These are phyloP conservation scores for Blepharisma stoltei DNA, from an alignment of 73 alveolate species.

Conservation along the genomic window DNA sequence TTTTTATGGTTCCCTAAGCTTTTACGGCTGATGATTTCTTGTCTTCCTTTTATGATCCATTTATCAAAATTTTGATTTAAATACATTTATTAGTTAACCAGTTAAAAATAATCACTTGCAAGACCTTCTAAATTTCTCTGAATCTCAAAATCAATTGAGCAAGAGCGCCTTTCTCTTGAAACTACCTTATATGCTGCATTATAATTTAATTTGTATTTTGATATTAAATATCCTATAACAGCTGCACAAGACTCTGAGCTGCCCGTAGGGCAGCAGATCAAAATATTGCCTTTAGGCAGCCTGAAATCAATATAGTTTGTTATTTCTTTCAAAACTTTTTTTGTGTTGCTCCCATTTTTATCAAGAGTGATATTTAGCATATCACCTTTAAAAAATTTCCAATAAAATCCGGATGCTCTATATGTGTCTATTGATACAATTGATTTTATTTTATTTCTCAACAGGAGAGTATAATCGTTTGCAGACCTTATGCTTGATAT, in stretches of 20 bases:
- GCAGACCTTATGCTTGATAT: not conserved
- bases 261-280: not conserved
- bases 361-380: not conserved
- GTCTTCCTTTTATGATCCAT: no score
- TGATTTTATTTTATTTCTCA: not conserved
- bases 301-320: not conserved
- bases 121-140: not conserved
- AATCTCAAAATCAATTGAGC: not conserved
- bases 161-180: not conserved
- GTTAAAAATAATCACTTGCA: not conserved
- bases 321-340: not conserved
- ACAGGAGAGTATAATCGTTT: not conserved
- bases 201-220: not conserved
- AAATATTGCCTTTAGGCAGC: not conserved
- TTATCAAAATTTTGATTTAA: no score
- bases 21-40: no score
- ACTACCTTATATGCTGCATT: not conserved
- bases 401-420: not conserved
- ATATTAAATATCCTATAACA: not conserved
- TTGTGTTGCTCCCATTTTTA: not conserved
- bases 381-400: not conserved
- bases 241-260: not conserved
- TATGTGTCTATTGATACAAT: not conserved
- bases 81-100: no score
- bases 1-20: no score